Evolutionary conservation across 2,329 filamentous ascomycete genomes (phyloP), one percentile per base, ranked within the genome.

Genomic region (Grosmannia clavigera): DNA sequence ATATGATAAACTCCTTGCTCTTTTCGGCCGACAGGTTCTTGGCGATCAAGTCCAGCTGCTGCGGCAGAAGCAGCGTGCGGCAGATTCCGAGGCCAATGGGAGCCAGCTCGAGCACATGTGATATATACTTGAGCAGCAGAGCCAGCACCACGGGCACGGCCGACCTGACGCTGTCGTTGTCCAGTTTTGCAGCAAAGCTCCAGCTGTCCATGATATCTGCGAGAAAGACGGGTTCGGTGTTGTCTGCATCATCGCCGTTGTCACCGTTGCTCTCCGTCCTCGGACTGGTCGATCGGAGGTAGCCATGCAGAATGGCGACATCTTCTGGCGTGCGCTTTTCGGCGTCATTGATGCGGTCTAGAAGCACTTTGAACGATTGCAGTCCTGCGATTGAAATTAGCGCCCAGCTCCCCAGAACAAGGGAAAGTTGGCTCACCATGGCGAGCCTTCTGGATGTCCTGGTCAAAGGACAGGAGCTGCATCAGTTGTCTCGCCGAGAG

Each of bases 131-230:
- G 43, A 97, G 76, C 54, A 97, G 80, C 25, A 96, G 79, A 1
- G 90, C 89, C 35, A 99, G 75, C 9, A 91, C 85, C 1, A 92
- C 88, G 1, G 88, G 85, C 3, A 94, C 84, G 9, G 89, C 83
- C 1, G 91, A 92, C 69, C 94, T 81, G 61, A 96, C 76, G 59
- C 84, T 82, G 61, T 96, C 91, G 66, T 92, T 87, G 69, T 89
- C 90, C 65, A 84, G 83, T 70, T 89, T 85, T 35, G 84, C 84
- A 4, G 88, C 91, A 74, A 88, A 91, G 55, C 84, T 85, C 92
- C 92, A 97, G 61, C 85, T 90, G 67, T 95, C 88, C 73, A 95
- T 88, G 48, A 97, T 75, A 67, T 96, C 90, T 2, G 81, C 75
- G 35, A 97, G 81, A 66, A 86, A 90, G 29, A 85, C 76, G 7